Base-by-base conservation (phyloP, 192 early-diverging fungal species). In the Coemansia sp. region DNA sequence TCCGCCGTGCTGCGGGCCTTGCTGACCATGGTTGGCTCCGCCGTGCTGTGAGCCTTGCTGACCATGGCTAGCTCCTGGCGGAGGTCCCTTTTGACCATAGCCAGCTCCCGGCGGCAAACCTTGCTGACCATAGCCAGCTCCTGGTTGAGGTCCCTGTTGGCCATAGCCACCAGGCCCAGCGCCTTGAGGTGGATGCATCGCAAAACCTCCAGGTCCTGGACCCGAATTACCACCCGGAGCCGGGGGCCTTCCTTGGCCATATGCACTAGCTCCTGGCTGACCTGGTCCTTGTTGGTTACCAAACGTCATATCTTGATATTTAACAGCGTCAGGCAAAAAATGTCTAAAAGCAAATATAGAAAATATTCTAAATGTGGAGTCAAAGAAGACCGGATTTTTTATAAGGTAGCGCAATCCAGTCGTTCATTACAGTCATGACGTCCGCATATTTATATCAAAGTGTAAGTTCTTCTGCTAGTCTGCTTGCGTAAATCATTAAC, bases 21-120 rank as follows among this genome's bases (percentile, higher is more conserved):
- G 56, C 14, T 48, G 26, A 27, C 22, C 22, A 50, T 47, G 9
- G 14, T n/a, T 7, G 14, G 24, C 18, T n/a, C n/a, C n/a, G 6
- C 54, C 54, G 19, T 21, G 25, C 9, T 3, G 51, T 25, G 50
- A 22, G 0, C 49, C 56, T 26, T 38, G 34, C 10, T 38, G 34
- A 2, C 34, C 34, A 38, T 38, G 34, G 34, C 34, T 9, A 38
- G 10, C 34, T 84, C 54, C 76, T 81, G 28, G 82, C 74, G 50
- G 69, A 64, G 60, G 85, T 56, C 23, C 34, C 10, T 38, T 9
- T 16, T 44, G 38, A 16, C 38, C 38, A 44, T 44, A 44, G 0
- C 38, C 38, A 44, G 38, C 38, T 0, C 38, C 38, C 12, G 38
- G 38, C 3, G 38, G 38, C 14, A 53, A 57, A 47, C 50, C 51